A percentile compares a stretch with the other conserved stretches of the same genome.
Evolutionary conservation across 176 grass and related monocot species (phyloP).

Genomic region (Oryza australiensis): DNA sequence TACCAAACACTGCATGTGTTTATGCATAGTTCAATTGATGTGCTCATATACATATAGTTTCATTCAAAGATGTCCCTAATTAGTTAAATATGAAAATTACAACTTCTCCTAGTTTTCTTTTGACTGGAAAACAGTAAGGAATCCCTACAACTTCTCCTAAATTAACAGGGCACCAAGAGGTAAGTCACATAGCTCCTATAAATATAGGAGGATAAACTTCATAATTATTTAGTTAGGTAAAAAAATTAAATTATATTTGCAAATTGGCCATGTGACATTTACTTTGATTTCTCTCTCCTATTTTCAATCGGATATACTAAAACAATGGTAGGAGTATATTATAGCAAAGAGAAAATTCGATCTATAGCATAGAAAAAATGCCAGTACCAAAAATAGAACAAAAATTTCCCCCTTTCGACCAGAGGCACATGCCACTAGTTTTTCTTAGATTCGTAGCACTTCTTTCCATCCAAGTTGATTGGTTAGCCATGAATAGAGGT

Average conservation of each 20-base stretch:
- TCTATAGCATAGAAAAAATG: too few species aligned
- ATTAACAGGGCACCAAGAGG: not conserved
- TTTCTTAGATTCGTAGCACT: too few species aligned
- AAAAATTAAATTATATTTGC: not conserved
- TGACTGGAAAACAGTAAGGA: too few species aligned
- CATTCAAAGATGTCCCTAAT: not conserved
- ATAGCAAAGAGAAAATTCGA: not conserved
- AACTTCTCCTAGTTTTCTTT: not conserved
- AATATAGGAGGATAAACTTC: not conserved
- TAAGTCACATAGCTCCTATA: not conserved
- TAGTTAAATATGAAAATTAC: not conserved
- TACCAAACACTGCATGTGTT: not conserved
- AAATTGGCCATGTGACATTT: not conserved
- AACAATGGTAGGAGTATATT: not conserved
- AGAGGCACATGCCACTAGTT: too few species aligned
- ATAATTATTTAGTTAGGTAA: not conserved
- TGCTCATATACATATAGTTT: not conserved
- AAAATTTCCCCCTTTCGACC: too few species aligned
- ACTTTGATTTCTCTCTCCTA: not conserved
- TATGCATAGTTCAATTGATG: not conserved
- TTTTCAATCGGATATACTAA: not conserved
- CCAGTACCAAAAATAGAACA: too few species aligned
- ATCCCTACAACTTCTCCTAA: not conserved
- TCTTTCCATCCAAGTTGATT: too few species aligned
- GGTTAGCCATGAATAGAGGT: too few species aligned